Base-by-base conservation (phyloP, 176 grass and related monocot species). In the Areca catechu region DNA sequence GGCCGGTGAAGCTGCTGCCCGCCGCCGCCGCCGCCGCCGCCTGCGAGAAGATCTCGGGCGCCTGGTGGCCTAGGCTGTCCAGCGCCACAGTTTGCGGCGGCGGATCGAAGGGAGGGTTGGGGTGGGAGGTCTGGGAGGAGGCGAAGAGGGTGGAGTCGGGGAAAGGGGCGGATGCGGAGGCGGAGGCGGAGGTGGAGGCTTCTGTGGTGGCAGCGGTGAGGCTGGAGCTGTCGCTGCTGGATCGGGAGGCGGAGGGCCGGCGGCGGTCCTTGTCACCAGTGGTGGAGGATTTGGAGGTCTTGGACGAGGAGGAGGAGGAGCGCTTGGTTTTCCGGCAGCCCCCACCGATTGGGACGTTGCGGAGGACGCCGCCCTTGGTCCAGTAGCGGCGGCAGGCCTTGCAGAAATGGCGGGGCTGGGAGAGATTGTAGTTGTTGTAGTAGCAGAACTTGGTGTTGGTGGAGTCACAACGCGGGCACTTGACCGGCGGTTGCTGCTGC, bases 381-480 rank as follows among this genome's bases (percentile, higher is more conserved):
- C 34, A 43, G 9, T 43, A 43, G 34, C 34, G 34, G 34, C 34
- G 34, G 7, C 34, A 43, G 10, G 34, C 34, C 34, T 43, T 43
- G 34, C 34, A 43, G 34, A 43, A 43, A 12, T 43, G 34, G 34
- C 34, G 34, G 9, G 34, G 34, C 34, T 43, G 34, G 6, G 34
- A 43, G 9, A 43, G 34, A 12, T 43, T 43, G 34, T 43, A 43
- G 34, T 43, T 43, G 34, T 43, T 43, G 3, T 43, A 43, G 34
- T 43, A 51, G 37, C 47, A 17, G 55, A 5, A 24, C 34, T 43
- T 43, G 34, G 34, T 43, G 9, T 43, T 75, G 66, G 58, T 59
- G n/a, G 81, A 79, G 65, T 74, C 65, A 71, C 81, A 84, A 50
- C 81, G 70, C 54, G 81, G 81, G 81, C 81, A 3, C 22, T 5